These are phyloP conservation scores for Microthlaspi erraticum DNA, from an alignment of 345 rosid species.

Conservation along the genomic window DNA sequence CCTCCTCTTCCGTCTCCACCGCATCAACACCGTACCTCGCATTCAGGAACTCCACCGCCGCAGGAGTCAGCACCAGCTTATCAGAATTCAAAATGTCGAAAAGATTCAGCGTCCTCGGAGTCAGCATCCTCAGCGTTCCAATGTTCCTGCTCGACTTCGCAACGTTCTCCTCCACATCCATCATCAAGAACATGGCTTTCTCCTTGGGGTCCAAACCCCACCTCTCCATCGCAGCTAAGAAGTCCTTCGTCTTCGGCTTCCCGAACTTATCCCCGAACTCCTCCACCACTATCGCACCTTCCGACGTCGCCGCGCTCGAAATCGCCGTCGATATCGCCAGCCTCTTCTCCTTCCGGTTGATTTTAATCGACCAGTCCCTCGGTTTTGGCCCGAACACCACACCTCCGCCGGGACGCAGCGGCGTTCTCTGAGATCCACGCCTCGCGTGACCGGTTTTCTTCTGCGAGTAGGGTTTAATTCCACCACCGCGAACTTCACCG, in stretches of 20 bases:
- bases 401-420: conserved; percentile 90
- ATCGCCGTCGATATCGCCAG: conserved; percentile 86
- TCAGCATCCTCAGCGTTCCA: conserved; percentile 82
- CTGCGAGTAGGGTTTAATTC: conserved; percentile 81
- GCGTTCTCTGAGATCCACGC: conserved; percentile 71
- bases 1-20: conserved; percentile 48
- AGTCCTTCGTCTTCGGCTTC: conserved; percentile 82
- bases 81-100: conserved; percentile 87
- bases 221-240: conserved; percentile 76
- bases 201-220: conserved; percentile 93
- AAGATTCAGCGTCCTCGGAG: conserved; percentile 89
- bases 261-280: conserved; percentile 76
- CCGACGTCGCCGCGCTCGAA: conserved; percentile 65
- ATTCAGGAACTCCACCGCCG: conserved; percentile 70
- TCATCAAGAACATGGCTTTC: conserved; percentile 84
- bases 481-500: conserved; percentile 92
- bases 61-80: conserved; percentile 80
- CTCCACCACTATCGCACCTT: conserved; percentile 76
- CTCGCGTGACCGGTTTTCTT: conserved; percentile 93
- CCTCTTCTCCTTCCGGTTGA: conserved; percentile 82
- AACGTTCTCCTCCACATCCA: conserved; percentile 69
- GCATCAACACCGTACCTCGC: conserved; percentile 68
- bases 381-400: conserved; percentile 90
- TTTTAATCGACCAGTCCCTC: conserved; percentile 88
- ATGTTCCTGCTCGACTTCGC: conserved; percentile 76